Conservation (phyloP, 2,329 filamentous ascomycete genomes). For the Claviceps monticola region DNA sequence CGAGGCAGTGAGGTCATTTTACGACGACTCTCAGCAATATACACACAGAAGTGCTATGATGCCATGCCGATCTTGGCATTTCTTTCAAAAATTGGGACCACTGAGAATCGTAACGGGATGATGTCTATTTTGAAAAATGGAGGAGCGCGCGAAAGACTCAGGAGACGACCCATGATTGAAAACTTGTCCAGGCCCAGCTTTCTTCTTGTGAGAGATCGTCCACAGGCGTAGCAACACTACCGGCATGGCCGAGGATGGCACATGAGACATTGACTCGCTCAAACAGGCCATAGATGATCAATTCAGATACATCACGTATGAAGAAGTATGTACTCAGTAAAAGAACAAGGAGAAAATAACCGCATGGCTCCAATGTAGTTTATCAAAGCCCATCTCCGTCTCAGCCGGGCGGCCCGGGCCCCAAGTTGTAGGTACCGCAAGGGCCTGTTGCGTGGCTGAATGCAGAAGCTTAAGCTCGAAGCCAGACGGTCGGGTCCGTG, state of each 20-base stretch:
- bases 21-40: too few species aligned
- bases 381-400: not conserved
- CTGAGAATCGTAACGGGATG: too few species aligned
- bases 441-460: not conserved
- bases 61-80: not conserved
- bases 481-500: slow-evolving; percentile 1
- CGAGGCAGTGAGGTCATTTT: not conserved
- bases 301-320: not conserved
- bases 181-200: not conserved
- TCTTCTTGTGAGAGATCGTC: too few species aligned
- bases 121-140: not conserved
- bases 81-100: not conserved
- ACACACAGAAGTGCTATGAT: not conserved
- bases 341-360: not conserved
- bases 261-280: slow-evolving; percentile 2
- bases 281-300: not conserved
- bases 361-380: not conserved
- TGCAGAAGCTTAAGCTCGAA: not conserved
- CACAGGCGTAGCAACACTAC: not conserved
- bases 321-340: not conserved
- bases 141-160: too few species aligned
- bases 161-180: too few species aligned
- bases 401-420: not conserved
- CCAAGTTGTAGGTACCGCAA: not conserved
- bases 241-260: not conserved